A percentile compares a stretch with the other conserved stretches of the same genome.
phyloP scores from a whole-genome alignment of 768 basidiomycete species.

The Epithele typhae region DNA sequence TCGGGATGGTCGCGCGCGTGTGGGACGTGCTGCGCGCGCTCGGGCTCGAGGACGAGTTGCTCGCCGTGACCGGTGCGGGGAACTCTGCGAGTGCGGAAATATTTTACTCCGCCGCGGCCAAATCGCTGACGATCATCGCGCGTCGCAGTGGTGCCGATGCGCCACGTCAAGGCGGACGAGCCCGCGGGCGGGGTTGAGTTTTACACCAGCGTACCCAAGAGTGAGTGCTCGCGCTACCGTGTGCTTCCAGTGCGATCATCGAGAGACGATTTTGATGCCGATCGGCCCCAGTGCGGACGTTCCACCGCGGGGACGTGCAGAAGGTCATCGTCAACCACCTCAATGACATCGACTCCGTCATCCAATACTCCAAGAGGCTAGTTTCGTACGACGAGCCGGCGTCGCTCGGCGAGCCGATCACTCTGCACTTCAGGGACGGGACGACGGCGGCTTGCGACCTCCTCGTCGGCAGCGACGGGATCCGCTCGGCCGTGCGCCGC shows the following conservation, averaged over 20 bases:
- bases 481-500: slow-evolving; percentile 21
- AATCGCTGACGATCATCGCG: too few species aligned
- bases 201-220: not conserved
- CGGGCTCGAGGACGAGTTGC: slow-evolving; percentile 11
- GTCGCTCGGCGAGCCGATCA: slow-evolving; percentile 2
- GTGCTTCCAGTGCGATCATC: too few species aligned
- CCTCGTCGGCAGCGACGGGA: slow-evolving; percentile 26
- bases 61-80: not conserved
- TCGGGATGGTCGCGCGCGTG: slow-evolving; percentile 18
- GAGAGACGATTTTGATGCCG: too few species aligned
- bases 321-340: slow-evolving; percentile 20
- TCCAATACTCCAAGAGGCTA: slow-evolving; percentile 29
- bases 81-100: not conserved
- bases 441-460: slow-evolving; percentile 20
- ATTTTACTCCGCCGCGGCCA: not conserved
- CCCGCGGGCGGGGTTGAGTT: not conserved
- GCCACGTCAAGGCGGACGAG: slow-evolving; percentile 17
- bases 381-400: slow-evolving; percentile 19
- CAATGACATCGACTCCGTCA: slow-evolving; percentile 13
- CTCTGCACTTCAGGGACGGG: slow-evolving; percentile 23
- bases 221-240: too few species aligned
- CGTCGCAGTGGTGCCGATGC: not conserved
- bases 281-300: too few species aligned
- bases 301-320: slow-evolving; percentile 26
- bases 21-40: slow-evolving; percentile 19